Conservation (phyloP, 495 filamentous ascomycete species). For the Hyaloscypha bicolor region DNA sequence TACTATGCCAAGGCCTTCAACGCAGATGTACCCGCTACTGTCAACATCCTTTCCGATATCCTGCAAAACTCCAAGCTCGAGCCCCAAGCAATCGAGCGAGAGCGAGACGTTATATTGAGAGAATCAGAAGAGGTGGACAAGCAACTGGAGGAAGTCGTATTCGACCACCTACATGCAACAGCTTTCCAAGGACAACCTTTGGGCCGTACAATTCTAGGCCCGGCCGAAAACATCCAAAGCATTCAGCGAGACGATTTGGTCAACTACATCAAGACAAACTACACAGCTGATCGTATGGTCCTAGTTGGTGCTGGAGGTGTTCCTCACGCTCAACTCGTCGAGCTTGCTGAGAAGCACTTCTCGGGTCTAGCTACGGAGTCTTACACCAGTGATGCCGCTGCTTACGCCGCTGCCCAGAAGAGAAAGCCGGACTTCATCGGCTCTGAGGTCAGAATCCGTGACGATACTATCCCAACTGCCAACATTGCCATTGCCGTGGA, state of each 20-base stretch:
- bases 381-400: slow-evolving; percentile 66
- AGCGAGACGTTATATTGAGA: slow-evolving; percentile 96
- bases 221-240: slow-evolving; percentile 96
- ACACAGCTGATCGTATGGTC: slow-evolving; percentile 99
- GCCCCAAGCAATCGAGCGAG: slow-evolving; percentile 86
- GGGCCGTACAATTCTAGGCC: slow-evolving; percentile 95
- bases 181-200: slow-evolving; percentile 95
- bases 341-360: slow-evolving; percentile 97
- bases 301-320: slow-evolving; percentile 94
- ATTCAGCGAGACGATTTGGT: slow-evolving; percentile 87
- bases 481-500: slow-evolving; percentile 99
- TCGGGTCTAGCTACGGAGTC: slow-evolving; percentile 68
- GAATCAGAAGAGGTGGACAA: slow-evolving; percentile 99
- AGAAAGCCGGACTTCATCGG: slow-evolving; percentile 90
- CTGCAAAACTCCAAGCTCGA: slow-evolving; percentile 99
- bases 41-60: slow-evolving; percentile 98
- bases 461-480: slow-evolving; percentile 93
- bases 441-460: slow-evolving; percentile 90
- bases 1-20: slow-evolving; percentile 99
- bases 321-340: slow-evolving; percentile 90
- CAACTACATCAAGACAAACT: slow-evolving; percentile 99
- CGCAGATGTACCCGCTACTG: slow-evolving; percentile 89
- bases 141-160: slow-evolving; percentile 98
- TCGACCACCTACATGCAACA: slow-evolving; percentile 98
- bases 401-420: slow-evolving; percentile 71